Evolutionary conservation across 495 filamentous ascomycete species (phyloP).

Genomic region (Podospora fimiseda): DNA sequence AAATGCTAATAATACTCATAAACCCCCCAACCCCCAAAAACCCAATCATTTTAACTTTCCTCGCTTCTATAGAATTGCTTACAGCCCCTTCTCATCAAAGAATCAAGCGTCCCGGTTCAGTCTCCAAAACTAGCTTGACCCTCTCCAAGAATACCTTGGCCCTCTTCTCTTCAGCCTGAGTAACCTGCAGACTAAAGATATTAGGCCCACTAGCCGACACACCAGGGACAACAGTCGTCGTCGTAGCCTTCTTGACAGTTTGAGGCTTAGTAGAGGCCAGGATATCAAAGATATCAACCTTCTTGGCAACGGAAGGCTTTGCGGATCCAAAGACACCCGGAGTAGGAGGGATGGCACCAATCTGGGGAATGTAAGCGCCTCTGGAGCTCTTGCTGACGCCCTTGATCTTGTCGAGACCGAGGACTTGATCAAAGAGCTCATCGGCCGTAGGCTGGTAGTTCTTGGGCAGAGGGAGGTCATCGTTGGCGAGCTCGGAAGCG

Average conservation of each 20-base stretch:
- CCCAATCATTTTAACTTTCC: too few relatives aligned
- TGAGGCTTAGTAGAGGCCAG: slow-evolving; percentile 46
- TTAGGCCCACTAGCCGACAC: slow-evolving; percentile 53
- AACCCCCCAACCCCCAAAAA: too few relatives aligned
- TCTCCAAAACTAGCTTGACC: slow-evolving; percentile 73
- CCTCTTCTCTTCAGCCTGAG: slow-evolving; percentile 69
- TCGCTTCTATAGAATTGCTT: too few relatives aligned
- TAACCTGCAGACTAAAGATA: slow-evolving; percentile 72
- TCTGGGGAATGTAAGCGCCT: slow-evolving; percentile 64
- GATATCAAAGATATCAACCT: slow-evolving; percentile 70
- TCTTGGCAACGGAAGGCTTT: slow-evolving; percentile 55
- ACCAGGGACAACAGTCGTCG: slow-evolving; percentile 25
- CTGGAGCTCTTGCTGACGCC: slow-evolving; percentile 34
- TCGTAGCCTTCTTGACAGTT: slow-evolving; percentile 21
- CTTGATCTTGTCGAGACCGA: slow-evolving; percentile 55
- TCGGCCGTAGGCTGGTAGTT: slow-evolving; percentile 58
- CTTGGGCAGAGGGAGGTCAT: slow-evolving; percentile 64
- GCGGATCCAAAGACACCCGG: slow-evolving; percentile 10
- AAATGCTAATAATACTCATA: too few relatives aligned
- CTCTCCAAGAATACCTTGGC: slow-evolving; percentile 75
- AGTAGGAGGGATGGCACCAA: slow-evolving; percentile 52
- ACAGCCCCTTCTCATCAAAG: slow-evolving; percentile 36
- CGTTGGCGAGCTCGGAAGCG: slow-evolving; percentile 78
- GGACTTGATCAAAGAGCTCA: slow-evolving; percentile 82
- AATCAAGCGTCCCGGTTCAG: slow-evolving; percentile 74